Base-by-base conservation (phyloP, 306 rosid species). In the Trifolium pratense region DNA sequence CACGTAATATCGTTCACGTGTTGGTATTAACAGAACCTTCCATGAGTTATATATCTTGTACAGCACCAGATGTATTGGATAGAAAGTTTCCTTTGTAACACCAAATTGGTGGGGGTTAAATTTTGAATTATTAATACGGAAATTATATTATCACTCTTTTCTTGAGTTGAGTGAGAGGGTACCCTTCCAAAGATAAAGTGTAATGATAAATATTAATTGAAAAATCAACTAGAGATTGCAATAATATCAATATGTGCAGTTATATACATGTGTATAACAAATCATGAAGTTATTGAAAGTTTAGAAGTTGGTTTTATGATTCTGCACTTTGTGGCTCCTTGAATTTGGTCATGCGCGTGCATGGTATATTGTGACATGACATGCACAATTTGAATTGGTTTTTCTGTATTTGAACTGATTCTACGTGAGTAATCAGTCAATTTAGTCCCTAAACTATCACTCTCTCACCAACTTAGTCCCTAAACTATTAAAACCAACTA, bases 61-160 rank as follows among this genome's bases (percentile, higher is more conserved):
- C 79, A 69, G 62, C 79, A 72, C 48, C 71, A n/a, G 8, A 36
- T 66, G 46, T 43, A 17, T 75, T 32, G 74, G 43, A 55, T 21
- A 14, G 31, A 64, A 60, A 68, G 74, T 74, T 63, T 73, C 70
- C 59, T 56, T 74, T 57, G 45, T 58, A 17, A 74, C 57, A 29
- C 12, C 39, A 23, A 75, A 53, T 23, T 68, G 42, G 40, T 18
- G 16, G 21, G 72, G 42, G 42, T 46, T 45, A 18, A 43, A 23
- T 45, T 45, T 67, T 67, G 31, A 56, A 29, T 17, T 67, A 46
- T 43, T 17, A 67, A 43, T n/a, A 18, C 7, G 17, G 68, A 43
- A 5, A 23, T 73, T 9, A 29, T 75, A 17, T 12, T 53, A 25
- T 75, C 43, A 34, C 34, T 36, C 23, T 64, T 61, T 46, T 60